Evolutionary conservation across 1,139 yeast genomes (phyloP).

Genomic region (Debaryomycetaceae sp.): DNA sequence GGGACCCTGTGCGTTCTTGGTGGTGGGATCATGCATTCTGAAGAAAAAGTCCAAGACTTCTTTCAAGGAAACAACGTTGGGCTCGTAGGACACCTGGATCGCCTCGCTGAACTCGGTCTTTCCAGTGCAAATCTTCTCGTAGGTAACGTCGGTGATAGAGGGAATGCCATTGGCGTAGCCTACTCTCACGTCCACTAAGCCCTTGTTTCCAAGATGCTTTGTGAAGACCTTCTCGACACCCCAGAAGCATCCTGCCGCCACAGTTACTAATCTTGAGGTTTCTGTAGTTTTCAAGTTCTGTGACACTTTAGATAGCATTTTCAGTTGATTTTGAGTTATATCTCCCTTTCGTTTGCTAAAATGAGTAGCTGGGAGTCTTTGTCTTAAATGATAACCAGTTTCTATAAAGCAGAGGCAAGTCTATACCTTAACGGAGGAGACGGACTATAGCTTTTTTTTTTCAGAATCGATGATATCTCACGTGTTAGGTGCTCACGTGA

Average conservation of each 20-base stretch:
- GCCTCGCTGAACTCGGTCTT: constrained; percentile 74
- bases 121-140: constrained; percentile 73
- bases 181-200: constrained; percentile 72
- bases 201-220: constrained; percentile 59
- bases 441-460: no score
- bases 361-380: no score
- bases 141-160: constrained; percentile 52
- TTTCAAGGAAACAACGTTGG: constrained; percentile 51
- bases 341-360: no score
- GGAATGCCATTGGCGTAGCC: constrained; percentile 84
- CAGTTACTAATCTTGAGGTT: constrained; percentile 50
- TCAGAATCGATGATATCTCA: no score
- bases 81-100: constrained; percentile 79
- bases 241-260: constrained; percentile 94
- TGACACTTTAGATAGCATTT: constrained; percentile 22
- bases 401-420: no score
- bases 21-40: constrained; percentile 76
- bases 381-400: no score
- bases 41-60: constrained; percentile 81
- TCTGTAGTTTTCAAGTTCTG: constrained; percentile 35
- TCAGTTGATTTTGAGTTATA: no score
- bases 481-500: no score
- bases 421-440: no score
- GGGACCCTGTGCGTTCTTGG: constrained; percentile 68
- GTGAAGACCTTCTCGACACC: constrained; percentile 84